A percentile compares a stretch with the other conserved stretches of the same genome.
Evolutionary conservation across 345 rosid genomes (phyloP).

Genomic region (Eucalyptus viminalis): DNA sequence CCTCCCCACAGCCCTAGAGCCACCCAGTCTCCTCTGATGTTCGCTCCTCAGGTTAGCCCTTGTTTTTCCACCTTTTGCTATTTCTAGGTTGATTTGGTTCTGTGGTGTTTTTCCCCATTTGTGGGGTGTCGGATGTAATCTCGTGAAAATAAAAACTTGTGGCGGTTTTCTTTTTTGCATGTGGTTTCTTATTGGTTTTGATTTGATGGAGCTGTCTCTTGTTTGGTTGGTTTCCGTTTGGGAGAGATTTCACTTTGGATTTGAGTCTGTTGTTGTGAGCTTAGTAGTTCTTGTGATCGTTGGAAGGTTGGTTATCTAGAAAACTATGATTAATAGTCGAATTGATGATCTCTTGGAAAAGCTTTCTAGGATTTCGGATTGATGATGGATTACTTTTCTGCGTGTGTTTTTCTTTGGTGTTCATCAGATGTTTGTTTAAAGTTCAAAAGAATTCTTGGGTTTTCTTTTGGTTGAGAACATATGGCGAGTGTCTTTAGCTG

Average conservation of each 20-base stretch:
- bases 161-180: neutral
- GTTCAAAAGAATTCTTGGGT: neutral
- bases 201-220: neutral
- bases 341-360: neutral
- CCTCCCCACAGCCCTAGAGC: constrained; percentile 89
- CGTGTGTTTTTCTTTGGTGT: neutral
- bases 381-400: neutral
- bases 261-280: neutral
- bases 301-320: neutral
- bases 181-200: neutral
- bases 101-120: neutral
- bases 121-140: neutral
- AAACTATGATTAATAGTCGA: neutral
- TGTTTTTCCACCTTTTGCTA: neutral
- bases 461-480: neutral
- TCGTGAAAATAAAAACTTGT: neutral
- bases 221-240: neutral
- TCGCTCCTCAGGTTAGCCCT: constrained; percentile 73
- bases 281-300: neutral
- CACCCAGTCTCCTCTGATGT: constrained; percentile 80
- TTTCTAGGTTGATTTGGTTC: neutral
- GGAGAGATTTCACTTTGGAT: neutral
- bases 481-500: neutral
- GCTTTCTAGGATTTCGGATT: neutral
- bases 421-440: neutral